Evolutionary conservation across 306 rosid genomes (phyloP), one percentile per base, ranked within the genome.

Genomic region (Vigna reflexopilosa): DNA sequence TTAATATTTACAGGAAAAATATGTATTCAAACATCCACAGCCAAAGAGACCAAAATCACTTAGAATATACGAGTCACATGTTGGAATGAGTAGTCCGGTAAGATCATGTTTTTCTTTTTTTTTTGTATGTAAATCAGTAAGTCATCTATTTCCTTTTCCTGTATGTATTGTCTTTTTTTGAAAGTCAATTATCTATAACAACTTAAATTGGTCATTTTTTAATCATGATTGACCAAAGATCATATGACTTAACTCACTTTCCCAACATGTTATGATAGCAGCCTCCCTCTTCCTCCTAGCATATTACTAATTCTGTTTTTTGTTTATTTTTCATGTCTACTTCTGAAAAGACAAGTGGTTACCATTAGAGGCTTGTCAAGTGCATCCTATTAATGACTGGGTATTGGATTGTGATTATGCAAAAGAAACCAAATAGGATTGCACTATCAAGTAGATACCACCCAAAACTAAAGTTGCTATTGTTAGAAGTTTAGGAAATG

Each of bases 11-110:
- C 91, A 95, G 99, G 97, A 92, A 72, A 91, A 85, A 81, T 85
- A 93, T 82, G 86, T 85, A 49, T 91, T 96, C 80, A 83, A 90
- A 76, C 92, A 96, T 84, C 89, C 97, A 65, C 98, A 81, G 85
- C 99, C 99, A 16, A 89, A 88, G 83, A 93, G 85, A 82, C 99
- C 99, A 72, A 84, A 88, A 34, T 91, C 99, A 82, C 98, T 96
- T 61, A 87, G 99, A 81, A 91, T 96, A 84, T 96, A 96, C 51
- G 99, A 96, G 85, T 64, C 97, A 54, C 99, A 96, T 67, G 86
- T 96, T 32, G 99, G 99, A 83, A 96, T 96, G 99, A 96, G 99
- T 74, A 96, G 99, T 83, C 88, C 91, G 86, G 99, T 96, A 80
- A n/a, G 90, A 36, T 36, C 70, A 83, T 74, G 28, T 26, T 19